Evolutionary conservation across 1,284 basidiomycete genomes (phyloP).

Genomic region (Farysia itapuensis): DNA sequence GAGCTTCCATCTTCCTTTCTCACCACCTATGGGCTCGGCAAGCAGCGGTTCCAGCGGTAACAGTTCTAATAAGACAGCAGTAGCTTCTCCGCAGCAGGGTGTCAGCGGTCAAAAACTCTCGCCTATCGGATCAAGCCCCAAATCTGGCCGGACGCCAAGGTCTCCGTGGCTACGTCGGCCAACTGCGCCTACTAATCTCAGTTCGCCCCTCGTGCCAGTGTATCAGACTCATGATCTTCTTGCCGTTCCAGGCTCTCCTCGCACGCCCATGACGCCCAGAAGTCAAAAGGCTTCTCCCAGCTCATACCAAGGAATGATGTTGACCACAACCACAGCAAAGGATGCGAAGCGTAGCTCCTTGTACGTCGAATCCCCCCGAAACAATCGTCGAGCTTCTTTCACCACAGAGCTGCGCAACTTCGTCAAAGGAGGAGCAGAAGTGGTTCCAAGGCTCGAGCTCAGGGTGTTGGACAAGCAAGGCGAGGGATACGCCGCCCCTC

Average conservation of each 20-base stretch:
- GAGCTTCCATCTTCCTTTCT: background rate
- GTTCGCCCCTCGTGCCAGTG: background rate
- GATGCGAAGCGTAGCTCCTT: background rate
- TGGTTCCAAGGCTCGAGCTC: conserved; percentile 17
- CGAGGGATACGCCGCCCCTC: conserved; percentile 5
- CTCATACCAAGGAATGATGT: conserved; percentile 14
- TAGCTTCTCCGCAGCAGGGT: background rate
- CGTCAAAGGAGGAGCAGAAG: conserved; percentile 13
- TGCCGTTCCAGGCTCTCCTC: background rate
- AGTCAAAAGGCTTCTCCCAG: conserved; percentile 6
- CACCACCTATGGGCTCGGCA: background rate
- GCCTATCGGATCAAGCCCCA: background rate
- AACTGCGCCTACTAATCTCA: too few relatives aligned
- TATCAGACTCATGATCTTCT: background rate
- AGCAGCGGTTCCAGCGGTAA: background rate
- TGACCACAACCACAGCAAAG: conserved; percentile 11
- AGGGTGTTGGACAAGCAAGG: conserved; percentile 20
- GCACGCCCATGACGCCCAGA: conserved; percentile 2
- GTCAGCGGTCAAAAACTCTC: background rate
- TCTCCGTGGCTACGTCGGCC: too few relatives aligned
- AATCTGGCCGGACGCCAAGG: background rate
- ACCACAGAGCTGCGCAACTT: conserved; percentile 8
- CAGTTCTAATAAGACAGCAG: background rate
- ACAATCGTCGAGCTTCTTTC: conserved; percentile 6
- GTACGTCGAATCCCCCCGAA: conserved; percentile 3